Conservation (phyloP, 768 basidiomycete genomes). For the Trametes meyenii region DNA sequence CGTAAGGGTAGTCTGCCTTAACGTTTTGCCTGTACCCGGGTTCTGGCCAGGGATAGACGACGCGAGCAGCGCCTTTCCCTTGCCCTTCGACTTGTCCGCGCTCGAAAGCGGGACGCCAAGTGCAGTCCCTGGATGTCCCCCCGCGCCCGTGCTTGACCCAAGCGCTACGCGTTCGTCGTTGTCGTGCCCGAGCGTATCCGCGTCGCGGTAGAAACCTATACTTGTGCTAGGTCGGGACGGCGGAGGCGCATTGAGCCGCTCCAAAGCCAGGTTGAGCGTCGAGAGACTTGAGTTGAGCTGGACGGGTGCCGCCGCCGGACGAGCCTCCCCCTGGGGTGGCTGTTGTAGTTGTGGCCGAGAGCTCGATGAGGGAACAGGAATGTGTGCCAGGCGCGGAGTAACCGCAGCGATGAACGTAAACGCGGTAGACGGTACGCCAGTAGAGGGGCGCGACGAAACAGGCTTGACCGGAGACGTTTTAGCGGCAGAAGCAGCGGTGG, state of each 20-base stretch:
- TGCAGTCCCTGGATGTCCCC: constrained; percentile 15
- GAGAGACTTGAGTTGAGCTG: constrained; percentile 44
- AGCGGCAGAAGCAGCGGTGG: constrained; percentile 10
- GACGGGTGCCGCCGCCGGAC: not conserved
- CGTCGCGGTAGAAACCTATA: constrained; percentile 57
- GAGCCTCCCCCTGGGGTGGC: not conserved
- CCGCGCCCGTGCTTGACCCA: constrained; percentile 18
- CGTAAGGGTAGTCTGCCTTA: constrained; percentile 25
- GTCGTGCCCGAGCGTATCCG: constrained; percentile 30
- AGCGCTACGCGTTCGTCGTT: constrained; percentile 14
- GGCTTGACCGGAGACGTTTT: constrained; percentile 10
- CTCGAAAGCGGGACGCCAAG: constrained; percentile 15
- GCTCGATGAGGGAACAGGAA: not conserved
- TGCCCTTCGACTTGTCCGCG: not conserved
- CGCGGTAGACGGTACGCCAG: not conserved
- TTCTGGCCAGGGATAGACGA: too few species aligned
- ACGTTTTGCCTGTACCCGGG: not conserved
- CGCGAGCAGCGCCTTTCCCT: not conserved
- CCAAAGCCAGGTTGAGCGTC: constrained; percentile 66
- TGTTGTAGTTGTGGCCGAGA: not conserved
- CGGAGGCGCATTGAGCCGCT: constrained; percentile 68
- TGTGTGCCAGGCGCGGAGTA: not conserved
- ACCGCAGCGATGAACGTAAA: not conserved
- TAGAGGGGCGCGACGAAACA: not conserved
- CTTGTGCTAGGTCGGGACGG: constrained; percentile 71